Evolutionary conservation across 2,329 filamentous ascomycete species (phyloP), one percentile per base, ranked within the genome.

Genomic region (Nothophaeocryptopus gaeumannii): DNA sequence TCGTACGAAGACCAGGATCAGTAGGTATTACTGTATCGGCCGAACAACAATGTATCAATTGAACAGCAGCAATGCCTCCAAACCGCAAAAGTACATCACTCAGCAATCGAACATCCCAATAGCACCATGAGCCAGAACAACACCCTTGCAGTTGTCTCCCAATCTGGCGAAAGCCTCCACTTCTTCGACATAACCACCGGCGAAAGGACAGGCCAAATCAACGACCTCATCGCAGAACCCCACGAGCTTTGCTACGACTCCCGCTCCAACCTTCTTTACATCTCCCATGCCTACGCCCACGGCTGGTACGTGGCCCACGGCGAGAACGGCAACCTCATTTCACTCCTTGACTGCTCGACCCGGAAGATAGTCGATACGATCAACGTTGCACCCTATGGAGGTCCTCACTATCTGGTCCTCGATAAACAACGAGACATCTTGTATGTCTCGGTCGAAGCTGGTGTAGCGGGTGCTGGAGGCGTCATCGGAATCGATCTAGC

Each of bases 271-370:
- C 40, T 52, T 14, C 36, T 55, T 10, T 55, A 55, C 37, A 40
- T 52, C 37, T 52, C 49, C 9, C 52, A 55, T 33, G 37, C 52
- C 3, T 55, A 55, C 29, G 10, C 35, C 15, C 40, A 55, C 41
- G 52, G 52, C n/a, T 52, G 49, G 44, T 55, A 55, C n/a, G 14
- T 34, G 8, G 30, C 33, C 3, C 52, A 55, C 16, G 49, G 52
- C 8, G 45, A 45, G 5, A 42, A 32, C 12, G 38, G 36, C 11
- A 31, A 38, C 1, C 30, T 48, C 11, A 49, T 55, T 45, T 52
- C 45, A n/a, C 33, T 55, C 14, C 11, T 55, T 34, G 50, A 55
- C 30, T 53, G 50, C 42, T 30, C 20, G 33, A 36, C 31, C 9
- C 46, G 39, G 33, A 20, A 43, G 30, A 33, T 55, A 12, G 39